Base-by-base conservation (phyloP, 2,329 filamentous ascomycete genomes). In the Lasiodiplodia sp. region DNA sequence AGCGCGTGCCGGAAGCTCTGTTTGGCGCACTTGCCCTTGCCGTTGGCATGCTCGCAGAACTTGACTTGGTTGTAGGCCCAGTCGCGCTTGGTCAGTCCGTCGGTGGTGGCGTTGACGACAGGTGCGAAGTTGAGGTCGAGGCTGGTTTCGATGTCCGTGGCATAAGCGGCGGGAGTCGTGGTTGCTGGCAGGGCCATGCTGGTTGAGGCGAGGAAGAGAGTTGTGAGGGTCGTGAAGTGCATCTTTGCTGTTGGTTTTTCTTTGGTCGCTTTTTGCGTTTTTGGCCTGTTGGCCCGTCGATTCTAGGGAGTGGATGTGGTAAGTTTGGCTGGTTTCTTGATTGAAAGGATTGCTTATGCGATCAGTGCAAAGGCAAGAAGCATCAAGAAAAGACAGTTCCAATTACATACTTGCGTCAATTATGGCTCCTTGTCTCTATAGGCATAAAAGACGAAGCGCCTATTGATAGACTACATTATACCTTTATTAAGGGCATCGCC, bases 251-350 rank as follows among this genome's bases (percentile, higher is more conserved):
- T 5, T 57, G 12, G 2, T 58, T 38, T 23, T 38, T 38, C 11
- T 12, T 58, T 23, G 16, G 18, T 40, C 23, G 55, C 23, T 25
- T 60, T 60, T 28, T 10, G 38, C 16, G 34, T 44, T 25, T 60
- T 40, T 14, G n/a, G 8, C 14, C 28, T n/a, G 7, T n/a, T 47
- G 57, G 21, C 23, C 28, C 10, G 37, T 31, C 18, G 38, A 7
- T 21, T 47, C 5, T n/a, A 60, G 25, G 10, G 58, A 63, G 37
- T 28, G 58, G 12, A 63, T 63, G 25, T 21, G 58, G 58, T 63
- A 63, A 21, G 28, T 18, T 34, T 51, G 23, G 44, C 4, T 52
- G 4, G 31, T 38, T 23, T 37, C 47, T n/a, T 53, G 28, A 37
- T 28, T 5, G 28, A 64, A 47, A 64, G 21, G 60, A 52, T 25